Evolutionary conservation across 2,329 filamentous ascomycete species (phyloP).

Genomic region (Leptodontidium sp.): DNA sequence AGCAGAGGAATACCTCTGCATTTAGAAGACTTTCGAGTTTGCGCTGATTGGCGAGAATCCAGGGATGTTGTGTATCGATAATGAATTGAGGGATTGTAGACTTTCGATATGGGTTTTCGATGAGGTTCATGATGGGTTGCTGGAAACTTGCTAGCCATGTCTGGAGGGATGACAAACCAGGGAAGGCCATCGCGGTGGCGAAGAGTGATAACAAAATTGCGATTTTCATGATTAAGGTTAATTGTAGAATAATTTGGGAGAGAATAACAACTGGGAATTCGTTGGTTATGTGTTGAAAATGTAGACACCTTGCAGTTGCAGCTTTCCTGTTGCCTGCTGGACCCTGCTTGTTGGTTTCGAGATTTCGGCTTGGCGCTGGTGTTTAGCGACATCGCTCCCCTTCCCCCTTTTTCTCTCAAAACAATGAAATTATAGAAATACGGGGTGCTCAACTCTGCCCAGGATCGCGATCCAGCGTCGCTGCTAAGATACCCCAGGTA

Average conservation of each 20-base stretch:
- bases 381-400: too few species aligned
- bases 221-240: constrained; percentile 10
- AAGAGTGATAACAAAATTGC: not conserved
- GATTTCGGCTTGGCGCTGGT: not conserved
- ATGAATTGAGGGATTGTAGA: constrained; percentile 27
- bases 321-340: not conserved
- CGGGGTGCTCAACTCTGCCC: too few species aligned
- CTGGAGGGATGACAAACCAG: constrained; percentile 16
- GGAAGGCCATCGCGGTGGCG: constrained; percentile 14
- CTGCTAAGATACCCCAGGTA: too few species aligned
- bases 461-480: too few species aligned
- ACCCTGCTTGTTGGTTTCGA: not conserved
- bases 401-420: too few species aligned
- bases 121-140: constrained; percentile 21
- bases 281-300: not conserved
- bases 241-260: too few species aligned
- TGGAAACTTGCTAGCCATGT: constrained; percentile 27
- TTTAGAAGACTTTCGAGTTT: constrained; percentile 25
- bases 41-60: constrained; percentile 24
- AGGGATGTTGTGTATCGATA: constrained; percentile 27
- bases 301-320: not conserved
- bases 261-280: not conserved
- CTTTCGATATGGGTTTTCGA: constrained; percentile 23
- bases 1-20: constrained; percentile 21
- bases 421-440: too few species aligned